These are phyloP conservation scores for Effrenium voratum DNA, from an alignment of 73 alveolate species.

Conservation along the genomic window DNA sequence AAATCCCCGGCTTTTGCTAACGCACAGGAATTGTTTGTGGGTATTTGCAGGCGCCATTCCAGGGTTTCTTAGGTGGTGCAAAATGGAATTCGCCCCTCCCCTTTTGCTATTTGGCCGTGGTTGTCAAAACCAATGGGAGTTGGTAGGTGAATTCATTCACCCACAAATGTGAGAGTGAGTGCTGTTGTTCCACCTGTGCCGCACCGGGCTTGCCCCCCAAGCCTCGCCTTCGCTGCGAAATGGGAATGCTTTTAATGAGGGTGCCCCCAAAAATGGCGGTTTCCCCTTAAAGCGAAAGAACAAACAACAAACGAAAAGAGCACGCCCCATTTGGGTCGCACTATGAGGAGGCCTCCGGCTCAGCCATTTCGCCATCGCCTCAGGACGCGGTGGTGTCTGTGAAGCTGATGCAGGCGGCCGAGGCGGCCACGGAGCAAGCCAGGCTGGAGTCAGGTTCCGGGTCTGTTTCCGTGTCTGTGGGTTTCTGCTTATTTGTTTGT, in stretches of 20 bases:
- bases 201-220: neutral
- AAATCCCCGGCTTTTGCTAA: neutral
- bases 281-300: no score
- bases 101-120: neutral
- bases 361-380: neutral
- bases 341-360: no score
- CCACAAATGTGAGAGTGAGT: neutral
- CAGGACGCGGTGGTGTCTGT: conserved; percentile 33
- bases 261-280: no score
- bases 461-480: neutral
- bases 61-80: neutral
- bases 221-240: neutral
- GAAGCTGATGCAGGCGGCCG: conserved; percentile 23
- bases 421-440: conserved; percentile 5
- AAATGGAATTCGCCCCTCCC: neutral
- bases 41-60: neutral
- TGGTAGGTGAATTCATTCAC: neutral
- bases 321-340: no score
- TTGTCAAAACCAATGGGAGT: neutral
- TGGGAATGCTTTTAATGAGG: neutral
- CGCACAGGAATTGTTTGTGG: neutral
- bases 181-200: no score
- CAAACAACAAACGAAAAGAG: no score
- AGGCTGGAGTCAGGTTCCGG: neutral
- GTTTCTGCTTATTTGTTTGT: neutral